Percentiles rank a stretch among this genome's conserved stretches.
Evolutionary conservation across 2,329 filamentous ascomycete species (phyloP).

Genomic region (Juglanconis sp.): DNA sequence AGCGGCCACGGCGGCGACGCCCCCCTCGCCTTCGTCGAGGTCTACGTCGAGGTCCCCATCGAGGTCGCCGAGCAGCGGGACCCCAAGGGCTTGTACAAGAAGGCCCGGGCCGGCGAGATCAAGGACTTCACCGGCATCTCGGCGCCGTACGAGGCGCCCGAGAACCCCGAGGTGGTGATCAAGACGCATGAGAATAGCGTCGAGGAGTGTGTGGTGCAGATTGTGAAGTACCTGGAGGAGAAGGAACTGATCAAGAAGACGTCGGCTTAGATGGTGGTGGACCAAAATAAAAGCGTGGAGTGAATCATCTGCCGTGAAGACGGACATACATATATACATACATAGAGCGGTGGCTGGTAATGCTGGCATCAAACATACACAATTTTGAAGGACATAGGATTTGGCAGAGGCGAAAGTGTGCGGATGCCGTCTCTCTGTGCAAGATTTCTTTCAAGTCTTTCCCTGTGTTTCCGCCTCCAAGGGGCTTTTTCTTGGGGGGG

Average conservation of each 20-base stretch:
- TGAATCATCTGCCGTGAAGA: not conserved
- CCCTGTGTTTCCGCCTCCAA: too few species aligned
- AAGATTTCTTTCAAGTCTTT: too few species aligned
- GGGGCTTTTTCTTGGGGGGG: too few species aligned
- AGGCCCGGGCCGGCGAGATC: conserved; percentile 88
- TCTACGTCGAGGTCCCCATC: conserved; percentile 87
- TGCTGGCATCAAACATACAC: not conserved
- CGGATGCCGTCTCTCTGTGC: too few species aligned
- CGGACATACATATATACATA: not conserved
- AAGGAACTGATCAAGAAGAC: conserved; percentile 54
- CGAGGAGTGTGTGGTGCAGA: conserved; percentile 83
- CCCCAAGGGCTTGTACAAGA: conserved; percentile 97
- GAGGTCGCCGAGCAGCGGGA: conserved; percentile 92
- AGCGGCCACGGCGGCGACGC: conserved; percentile 57
- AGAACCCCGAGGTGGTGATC: conserved; percentile 82
- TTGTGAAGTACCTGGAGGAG: conserved; percentile 73
- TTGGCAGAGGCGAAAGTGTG: too few species aligned
- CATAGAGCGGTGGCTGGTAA: conserved; percentile 1
- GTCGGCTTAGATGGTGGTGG: conserved; percentile 4
- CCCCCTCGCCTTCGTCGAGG: conserved; percentile 84
- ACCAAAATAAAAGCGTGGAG: not conserved
- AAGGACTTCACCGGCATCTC: conserved; percentile 97
- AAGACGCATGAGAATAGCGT: conserved; percentile 77
- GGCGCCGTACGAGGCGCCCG: conserved; percentile 89
- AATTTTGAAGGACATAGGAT: too few species aligned